These are phyloP conservation scores for Penicillium parvum DNA, from an alignment of 495 filamentous ascomycete genomes.

Conservation along the genomic window DNA sequence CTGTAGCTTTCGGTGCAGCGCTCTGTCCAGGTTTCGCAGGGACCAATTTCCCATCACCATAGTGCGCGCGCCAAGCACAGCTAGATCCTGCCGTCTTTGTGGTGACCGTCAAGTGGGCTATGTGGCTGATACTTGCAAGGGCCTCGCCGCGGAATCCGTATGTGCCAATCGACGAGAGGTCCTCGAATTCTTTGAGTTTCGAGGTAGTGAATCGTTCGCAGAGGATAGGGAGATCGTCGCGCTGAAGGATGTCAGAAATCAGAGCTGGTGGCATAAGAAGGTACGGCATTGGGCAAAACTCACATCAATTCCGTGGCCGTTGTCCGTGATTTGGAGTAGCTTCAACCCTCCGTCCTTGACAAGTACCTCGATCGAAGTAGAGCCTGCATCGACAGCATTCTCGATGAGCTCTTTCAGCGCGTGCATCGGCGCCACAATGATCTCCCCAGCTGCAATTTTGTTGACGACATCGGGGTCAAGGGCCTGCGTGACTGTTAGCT, in stretches of 20 bases:
- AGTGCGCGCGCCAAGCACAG: slow-evolving; percentile 86
- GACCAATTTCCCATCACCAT: slow-evolving; percentile 75
- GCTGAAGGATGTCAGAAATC: slow-evolving; percentile 41
- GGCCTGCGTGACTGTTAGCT: slow-evolving; percentile 48
- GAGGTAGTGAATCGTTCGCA: slow-evolving; percentile 98
- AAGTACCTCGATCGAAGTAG: slow-evolving; percentile 84
- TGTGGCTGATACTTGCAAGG: slow-evolving; percentile 96
- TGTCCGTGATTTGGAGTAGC: slow-evolving; percentile 94
- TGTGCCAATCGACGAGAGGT: slow-evolving; percentile 83
- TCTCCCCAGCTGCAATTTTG: slow-evolving; percentile 99
- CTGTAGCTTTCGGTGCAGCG: slow-evolving; percentile 80
- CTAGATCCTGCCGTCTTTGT: slow-evolving; percentile 87
- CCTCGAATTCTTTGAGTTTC: slow-evolving; percentile 92
- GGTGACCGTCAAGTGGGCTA: slow-evolving; percentile 91
- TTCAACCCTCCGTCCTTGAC: slow-evolving; percentile 98
- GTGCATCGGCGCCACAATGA: slow-evolving; percentile 95
- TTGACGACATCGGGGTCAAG: slow-evolving; percentile 95
- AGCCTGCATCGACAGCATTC: slow-evolving; percentile 94
- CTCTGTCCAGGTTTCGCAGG: slow-evolving; percentile 90
- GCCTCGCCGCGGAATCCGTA: slow-evolving; percentile 98
- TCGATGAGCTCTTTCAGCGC: slow-evolving; percentile 97
- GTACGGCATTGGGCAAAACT: slow-evolving; percentile 16
- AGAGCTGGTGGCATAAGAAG: background rate
- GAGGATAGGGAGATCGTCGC: slow-evolving; percentile 87
- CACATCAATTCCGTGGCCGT: slow-evolving; percentile 94